Conservation (phyloP, 106 monocot species). For the Platanthera zijinensis region DNA sequence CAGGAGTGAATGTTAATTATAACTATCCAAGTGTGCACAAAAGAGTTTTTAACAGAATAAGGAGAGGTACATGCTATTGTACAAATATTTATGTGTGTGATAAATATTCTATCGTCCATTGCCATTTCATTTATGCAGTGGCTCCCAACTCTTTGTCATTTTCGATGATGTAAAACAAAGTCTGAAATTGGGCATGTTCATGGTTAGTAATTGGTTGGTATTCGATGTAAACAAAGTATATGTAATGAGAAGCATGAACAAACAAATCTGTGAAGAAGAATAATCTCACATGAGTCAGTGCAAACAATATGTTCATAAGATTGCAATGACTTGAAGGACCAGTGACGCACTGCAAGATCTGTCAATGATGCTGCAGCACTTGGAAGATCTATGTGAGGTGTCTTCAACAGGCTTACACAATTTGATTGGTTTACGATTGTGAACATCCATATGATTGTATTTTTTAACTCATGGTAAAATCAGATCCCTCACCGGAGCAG, state of each 20-base stretch:
- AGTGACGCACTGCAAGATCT: slow-evolving; percentile 83
- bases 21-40: no score
- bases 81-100: no score
- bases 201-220: slow-evolving; percentile 2
- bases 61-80: no score
- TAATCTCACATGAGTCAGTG: slow-evolving; percentile 68
- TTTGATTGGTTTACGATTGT: slow-evolving; percentile 78
- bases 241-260: neutral
- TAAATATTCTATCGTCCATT: no score
- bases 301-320: slow-evolving; percentile 41
- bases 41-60: no score
- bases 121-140: no score
- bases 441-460: slow-evolving; percentile 74
- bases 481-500: slow-evolving; percentile 30
- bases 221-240: slow-evolving; percentile 5
- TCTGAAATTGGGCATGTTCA: neutral
- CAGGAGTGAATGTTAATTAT: no score
- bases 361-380: no score
- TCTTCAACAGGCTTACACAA: slow-evolving; percentile 50
- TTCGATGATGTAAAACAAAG: slow-evolving; percentile 29
- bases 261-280: slow-evolving; percentile 74
- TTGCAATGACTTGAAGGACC: slow-evolving; percentile 58
- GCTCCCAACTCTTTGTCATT: slow-evolving; percentile 87
- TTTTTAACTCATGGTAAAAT: slow-evolving; percentile 42
- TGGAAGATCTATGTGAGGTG: slow-evolving; percentile 34